A percentile compares a stretch with the other conserved stretches of the same genome.
Evolutionary conservation across 169 alveolate species (phyloP).

Genomic region (Perkinsus chesapeaki): DNA sequence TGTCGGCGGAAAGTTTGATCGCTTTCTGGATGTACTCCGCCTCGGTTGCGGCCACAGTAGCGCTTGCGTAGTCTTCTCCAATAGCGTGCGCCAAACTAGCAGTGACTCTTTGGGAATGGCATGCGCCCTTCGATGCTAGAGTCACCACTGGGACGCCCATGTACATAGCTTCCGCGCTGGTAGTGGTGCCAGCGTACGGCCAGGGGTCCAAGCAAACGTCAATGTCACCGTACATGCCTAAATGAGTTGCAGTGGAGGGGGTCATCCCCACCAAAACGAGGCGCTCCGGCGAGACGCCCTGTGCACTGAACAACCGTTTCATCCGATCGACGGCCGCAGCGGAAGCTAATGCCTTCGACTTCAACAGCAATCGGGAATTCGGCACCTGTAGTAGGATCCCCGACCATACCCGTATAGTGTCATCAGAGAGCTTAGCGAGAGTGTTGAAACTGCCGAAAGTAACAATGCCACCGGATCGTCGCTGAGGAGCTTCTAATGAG

Average conservation of each 20-base stretch:
- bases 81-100: background rate
- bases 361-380: conserved; percentile 37
- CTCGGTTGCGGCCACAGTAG: background rate
- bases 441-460: conserved; percentile 68
- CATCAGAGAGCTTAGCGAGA: conserved; percentile 41
- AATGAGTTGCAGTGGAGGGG: conserved; percentile 17
- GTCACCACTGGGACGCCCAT: conserved; percentile 63
- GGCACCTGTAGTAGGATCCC: conserved; percentile 46
- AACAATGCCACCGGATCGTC: conserved; percentile 40
- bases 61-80: background rate
- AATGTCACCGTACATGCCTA: conserved; percentile 23
- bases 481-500: conserved; percentile 33
- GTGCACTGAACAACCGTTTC: conserved; percentile 3
- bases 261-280: conserved; percentile 17
- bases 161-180: conserved; percentile 51
- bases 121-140: background rate
- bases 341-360: conserved; percentile 40
- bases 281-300: conserved; percentile 18
- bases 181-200: conserved; percentile 62
- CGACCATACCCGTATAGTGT: conserved; percentile 41
- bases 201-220: conserved; percentile 55
- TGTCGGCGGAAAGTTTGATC: background rate
- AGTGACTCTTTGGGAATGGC: background rate
- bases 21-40: background rate
- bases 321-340: background rate